Percentiles rank a stretch among this genome's conserved stretches.
Conservation (phyloP, 2,329 filamentous ascomycete genomes). For the Fonsecaea pedrosoi region DNA sequence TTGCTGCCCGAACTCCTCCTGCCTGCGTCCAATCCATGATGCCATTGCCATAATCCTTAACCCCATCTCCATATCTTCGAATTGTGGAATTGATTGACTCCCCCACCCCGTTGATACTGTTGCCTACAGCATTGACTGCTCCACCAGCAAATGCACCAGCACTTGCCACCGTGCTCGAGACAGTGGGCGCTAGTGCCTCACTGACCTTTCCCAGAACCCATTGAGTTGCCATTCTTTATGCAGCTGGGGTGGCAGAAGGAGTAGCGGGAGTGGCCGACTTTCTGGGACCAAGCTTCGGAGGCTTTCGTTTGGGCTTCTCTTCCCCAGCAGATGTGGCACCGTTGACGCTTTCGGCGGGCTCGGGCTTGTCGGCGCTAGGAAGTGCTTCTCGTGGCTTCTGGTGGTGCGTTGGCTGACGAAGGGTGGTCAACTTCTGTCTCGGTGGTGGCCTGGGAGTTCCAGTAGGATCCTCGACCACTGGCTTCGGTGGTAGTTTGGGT, state of each 20-base stretch:
- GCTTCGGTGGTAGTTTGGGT: slow-evolving; percentile 41
- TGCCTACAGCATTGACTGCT: slow-evolving; percentile 39
- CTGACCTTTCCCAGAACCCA: slow-evolving; percentile 40
- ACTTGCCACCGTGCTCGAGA: slow-evolving; percentile 35
- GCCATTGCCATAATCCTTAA: slow-evolving; percentile 41
- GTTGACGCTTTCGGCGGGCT: slow-evolving; percentile 18
- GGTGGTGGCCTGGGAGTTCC: slow-evolving; percentile 32
- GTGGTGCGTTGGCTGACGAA: slow-evolving; percentile 28
- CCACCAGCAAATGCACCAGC: slow-evolving; percentile 39
- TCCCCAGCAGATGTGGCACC: slow-evolving; percentile 28
- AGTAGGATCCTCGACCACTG: slow-evolving; percentile 29
- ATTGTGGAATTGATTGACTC: slow-evolving; percentile 39
- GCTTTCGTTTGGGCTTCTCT: slow-evolving; percentile 36
- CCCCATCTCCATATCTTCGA: slow-evolving; percentile 38
- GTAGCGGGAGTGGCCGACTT: slow-evolving; percentile 29
- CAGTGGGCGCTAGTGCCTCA: slow-evolving; percentile 37
- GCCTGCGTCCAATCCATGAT: slow-evolving; percentile 43
- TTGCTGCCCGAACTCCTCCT: slow-evolving; percentile 34
- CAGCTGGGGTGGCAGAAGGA: neutral
- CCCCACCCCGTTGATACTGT: slow-evolving; percentile 41
- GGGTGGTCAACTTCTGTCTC: slow-evolving; percentile 37
- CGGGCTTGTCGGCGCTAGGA: slow-evolving; percentile 7
- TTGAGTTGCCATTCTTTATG: slow-evolving; percentile 38
- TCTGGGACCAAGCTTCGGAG: slow-evolving; percentile 38
- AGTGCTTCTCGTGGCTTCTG: slow-evolving; percentile 7